Conservation (phyloP, 495 filamentous ascomycete species). For the Astrothelium subdiscretum region DNA sequence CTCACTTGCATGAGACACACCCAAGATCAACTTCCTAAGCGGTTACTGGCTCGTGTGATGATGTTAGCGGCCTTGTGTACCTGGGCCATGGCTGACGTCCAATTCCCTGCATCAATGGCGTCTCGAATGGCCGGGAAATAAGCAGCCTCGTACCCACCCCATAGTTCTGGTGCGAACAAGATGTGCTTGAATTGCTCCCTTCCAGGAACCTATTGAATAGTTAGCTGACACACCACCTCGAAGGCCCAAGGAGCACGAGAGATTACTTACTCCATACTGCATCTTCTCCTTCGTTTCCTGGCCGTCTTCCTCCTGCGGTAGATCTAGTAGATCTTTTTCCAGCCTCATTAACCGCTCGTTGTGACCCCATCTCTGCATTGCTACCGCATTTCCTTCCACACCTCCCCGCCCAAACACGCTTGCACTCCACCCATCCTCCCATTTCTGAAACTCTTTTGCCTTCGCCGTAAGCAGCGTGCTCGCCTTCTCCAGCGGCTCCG, state of each 20-base stretch:
- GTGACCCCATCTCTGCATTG: constrained; percentile 49
- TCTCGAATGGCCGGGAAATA: constrained; percentile 83
- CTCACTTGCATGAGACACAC: background rate
- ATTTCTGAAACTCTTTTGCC: constrained; percentile 55
- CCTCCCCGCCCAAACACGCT: constrained; percentile 52
- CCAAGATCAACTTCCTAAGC: background rate
- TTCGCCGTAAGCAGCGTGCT: constrained; percentile 45
- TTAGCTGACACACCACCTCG: background rate
- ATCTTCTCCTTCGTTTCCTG: constrained; percentile 4
- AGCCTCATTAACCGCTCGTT: constrained; percentile 55
- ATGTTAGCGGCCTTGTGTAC: constrained; percentile 54
- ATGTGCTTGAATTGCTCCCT: constrained; percentile 93
- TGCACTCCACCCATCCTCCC: constrained; percentile 62
- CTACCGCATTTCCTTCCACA: constrained; percentile 56
- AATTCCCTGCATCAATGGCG: constrained; percentile 59
- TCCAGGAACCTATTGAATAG: constrained; percentile 55
- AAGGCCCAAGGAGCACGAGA: background rate
- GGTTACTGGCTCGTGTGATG: background rate
- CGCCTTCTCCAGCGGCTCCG: constrained; percentile 50
- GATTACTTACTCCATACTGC: constrained; percentile 47
- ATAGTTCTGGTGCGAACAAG: constrained; percentile 69
- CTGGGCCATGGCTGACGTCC: constrained; percentile 55
- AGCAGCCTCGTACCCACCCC: constrained; percentile 62
- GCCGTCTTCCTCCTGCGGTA: constrained; percentile 41
- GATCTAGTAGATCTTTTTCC: constrained; percentile 72